These are phyloP conservation scores for Aspergillus conjunctus DNA, from an alignment of 495 filamentous ascomycete genomes.

Conservation along the genomic window DNA sequence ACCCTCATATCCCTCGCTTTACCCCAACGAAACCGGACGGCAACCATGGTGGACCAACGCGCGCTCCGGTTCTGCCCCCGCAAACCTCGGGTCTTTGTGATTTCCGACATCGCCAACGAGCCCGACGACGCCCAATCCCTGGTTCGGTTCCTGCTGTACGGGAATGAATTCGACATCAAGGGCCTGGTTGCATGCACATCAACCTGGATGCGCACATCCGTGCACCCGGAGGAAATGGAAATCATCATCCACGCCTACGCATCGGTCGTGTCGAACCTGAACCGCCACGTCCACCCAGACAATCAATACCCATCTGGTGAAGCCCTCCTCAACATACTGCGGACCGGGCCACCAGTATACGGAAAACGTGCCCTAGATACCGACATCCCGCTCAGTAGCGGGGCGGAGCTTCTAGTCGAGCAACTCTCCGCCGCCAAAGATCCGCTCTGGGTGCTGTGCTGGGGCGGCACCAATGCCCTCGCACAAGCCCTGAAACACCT, in stretches of 20 bases:
- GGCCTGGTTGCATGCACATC: constrained; percentile 44
- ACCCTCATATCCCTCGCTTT: too few relatives aligned
- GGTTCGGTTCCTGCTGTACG: constrained; percentile 44
- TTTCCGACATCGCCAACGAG: constrained; percentile 50
- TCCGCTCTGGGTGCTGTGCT: constrained; percentile 44
- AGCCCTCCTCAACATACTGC: constrained; percentile 29
- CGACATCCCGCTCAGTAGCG: constrained; percentile 29
- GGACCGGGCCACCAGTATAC: constrained; percentile 32
- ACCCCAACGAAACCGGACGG: too few relatives aligned
- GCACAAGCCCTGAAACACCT: constrained; percentile 48
- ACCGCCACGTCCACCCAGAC: constrained; percentile 39
- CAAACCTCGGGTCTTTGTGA: constrained; percentile 41
- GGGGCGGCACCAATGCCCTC: constrained; percentile 51
- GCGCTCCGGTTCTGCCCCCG: too few relatives aligned
- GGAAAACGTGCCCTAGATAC: constrained; percentile 28
- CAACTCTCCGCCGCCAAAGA: constrained; percentile 24
- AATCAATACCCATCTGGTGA: constrained; percentile 37
- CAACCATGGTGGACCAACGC: too few relatives aligned
- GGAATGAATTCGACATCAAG: constrained; percentile 46
- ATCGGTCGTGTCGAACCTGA: constrained; percentile 41
- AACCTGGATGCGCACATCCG: constrained; percentile 37
- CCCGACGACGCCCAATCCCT: constrained; percentile 47
- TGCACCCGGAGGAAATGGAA: constrained; percentile 39
- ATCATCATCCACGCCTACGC: constrained; percentile 43
- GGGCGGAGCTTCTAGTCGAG: constrained; percentile 35